phyloP scores from a whole-genome alignment of 129 eudicot species.

The Lonicera japonica region DNA sequence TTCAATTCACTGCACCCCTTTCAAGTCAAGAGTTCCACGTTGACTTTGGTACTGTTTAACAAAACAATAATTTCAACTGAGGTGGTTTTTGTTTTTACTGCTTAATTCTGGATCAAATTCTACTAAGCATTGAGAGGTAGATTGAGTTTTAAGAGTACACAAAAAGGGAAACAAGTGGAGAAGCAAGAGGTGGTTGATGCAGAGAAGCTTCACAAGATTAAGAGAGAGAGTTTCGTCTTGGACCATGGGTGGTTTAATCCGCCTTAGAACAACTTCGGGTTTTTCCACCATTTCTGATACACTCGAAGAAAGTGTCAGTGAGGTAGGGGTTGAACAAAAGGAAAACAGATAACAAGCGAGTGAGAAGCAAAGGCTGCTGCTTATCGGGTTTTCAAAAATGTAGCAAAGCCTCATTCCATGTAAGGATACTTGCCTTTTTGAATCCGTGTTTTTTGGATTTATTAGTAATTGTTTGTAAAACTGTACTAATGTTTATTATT shows the following conservation, averaged over 20 bases:
- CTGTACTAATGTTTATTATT: not conserved
- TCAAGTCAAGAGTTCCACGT: no score
- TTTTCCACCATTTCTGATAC: constrained; percentile 11
- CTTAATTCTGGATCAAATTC: no score
- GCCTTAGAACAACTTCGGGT: not conserved
- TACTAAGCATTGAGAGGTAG: no score
- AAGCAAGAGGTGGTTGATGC: constrained; percentile 11
- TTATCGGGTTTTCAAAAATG: constrained; percentile 18
- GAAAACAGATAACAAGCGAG: constrained; percentile 19
- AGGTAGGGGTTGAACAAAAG: not conserved
- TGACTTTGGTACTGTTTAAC: no score
- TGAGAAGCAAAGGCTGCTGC: constrained; percentile 21
- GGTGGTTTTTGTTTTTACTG: no score
- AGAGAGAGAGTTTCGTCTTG: constrained; percentile 15
- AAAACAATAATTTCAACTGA: no score
- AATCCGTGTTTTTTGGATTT: not conserved
- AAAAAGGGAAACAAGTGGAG: constrained; percentile 1
- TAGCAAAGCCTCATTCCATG: constrained; percentile 24
- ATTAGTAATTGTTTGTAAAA: not conserved
- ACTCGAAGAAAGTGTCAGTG: not conserved
- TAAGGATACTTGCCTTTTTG: constrained; percentile 10
- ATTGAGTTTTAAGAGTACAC: constrained; percentile 7
- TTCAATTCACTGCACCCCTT: no score
- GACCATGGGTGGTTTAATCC: constrained; percentile 15
- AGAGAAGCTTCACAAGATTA: constrained; percentile 14